phyloP scores from a whole-genome alignment of 177 flowering plant genomes.

The Tripterygium wilfordii region DNA sequence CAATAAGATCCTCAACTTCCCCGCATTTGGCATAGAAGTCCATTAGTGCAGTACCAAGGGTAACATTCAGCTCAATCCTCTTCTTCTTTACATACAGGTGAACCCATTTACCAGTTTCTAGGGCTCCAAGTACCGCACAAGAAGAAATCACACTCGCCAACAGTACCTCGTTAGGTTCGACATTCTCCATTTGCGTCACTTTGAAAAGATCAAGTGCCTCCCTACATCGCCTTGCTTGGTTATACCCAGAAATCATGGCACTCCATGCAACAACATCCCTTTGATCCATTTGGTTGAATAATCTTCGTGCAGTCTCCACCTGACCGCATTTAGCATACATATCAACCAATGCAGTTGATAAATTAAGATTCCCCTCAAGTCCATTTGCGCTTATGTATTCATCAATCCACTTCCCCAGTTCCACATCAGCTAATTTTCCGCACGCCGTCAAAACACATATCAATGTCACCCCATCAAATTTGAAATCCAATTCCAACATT shows the following conservation, averaged over 20 bases:
- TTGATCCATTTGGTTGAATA: constrained; percentile 36
- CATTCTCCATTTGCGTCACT: constrained; percentile 34
- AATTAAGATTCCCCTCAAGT: constrained; percentile 14
- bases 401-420: constrained; percentile 34
- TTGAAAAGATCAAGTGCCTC: constrained; percentile 44
- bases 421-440: constrained; percentile 36
- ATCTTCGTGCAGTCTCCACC: constrained; percentile 22
- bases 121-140: constrained; percentile 47
- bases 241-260: constrained; percentile 55
- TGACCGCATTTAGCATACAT: constrained; percentile 57
- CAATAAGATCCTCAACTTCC: constrained; percentile 22
- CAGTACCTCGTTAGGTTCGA: constrained; percentile 51
- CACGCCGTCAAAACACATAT: constrained; percentile 42
- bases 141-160: constrained; percentile 51
- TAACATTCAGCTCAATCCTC: constrained; percentile 27
- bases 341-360: constrained; percentile 45
- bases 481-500: constrained; percentile 25
- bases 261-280: constrained; percentile 53
- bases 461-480: constrained; percentile 33
- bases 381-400: constrained; percentile 27
- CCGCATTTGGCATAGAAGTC: constrained; percentile 63
- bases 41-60: constrained; percentile 45
- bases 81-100: constrained; percentile 34
- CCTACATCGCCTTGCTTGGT: constrained; percentile 23
- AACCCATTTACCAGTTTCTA: constrained; percentile 47